These are phyloP conservation scores for Lithospermum erythrorhizon DNA, from an alignment of 257 asterid genomes.

Conservation along the genomic window DNA sequence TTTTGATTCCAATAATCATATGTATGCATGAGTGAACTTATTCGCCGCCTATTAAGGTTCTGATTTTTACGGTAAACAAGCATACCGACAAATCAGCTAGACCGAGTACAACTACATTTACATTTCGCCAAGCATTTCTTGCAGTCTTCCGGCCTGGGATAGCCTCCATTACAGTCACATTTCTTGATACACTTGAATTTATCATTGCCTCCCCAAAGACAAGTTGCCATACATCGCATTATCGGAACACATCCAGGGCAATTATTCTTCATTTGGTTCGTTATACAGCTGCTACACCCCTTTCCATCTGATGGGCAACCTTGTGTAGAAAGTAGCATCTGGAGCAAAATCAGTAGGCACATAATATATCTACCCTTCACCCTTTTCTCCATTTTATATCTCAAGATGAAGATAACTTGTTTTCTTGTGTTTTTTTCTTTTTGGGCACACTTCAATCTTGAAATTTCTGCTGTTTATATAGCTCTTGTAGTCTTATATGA, in stretches of 20 bases:
- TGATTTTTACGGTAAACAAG: conserved; percentile 1
- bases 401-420: not conserved
- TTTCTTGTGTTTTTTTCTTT: not conserved
- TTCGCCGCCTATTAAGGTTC: too few relatives aligned
- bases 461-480: not conserved
- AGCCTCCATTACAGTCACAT: conserved; percentile 55
- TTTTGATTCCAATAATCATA: too few relatives aligned
- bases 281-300: conserved; percentile 49
- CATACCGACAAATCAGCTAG: conserved; percentile 8
- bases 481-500: not conserved
- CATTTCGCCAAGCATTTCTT: conserved; percentile 54
- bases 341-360: conserved; percentile 13
- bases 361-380: conserved; percentile 3
- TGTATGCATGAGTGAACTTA: too few relatives aligned
- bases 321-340: conserved; percentile 14
- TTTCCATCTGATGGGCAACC: conserved; percentile 47
- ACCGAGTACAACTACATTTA: conserved; percentile 47
- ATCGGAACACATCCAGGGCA: conserved; percentile 62
- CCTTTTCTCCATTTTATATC: conserved; percentile 9
- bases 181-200: conserved; percentile 45
- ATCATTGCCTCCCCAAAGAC: conserved; percentile 53
- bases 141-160: conserved; percentile 55
- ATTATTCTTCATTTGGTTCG: conserved; percentile 31
- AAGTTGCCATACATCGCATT: conserved; percentile 65
- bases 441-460: not conserved